A percentile compares a stretch with the other conserved stretches of the same genome.
phyloP scores from a whole-genome alignment of 495 filamentous ascomycete genomes.

The Cenococcum geophilum region DNA sequence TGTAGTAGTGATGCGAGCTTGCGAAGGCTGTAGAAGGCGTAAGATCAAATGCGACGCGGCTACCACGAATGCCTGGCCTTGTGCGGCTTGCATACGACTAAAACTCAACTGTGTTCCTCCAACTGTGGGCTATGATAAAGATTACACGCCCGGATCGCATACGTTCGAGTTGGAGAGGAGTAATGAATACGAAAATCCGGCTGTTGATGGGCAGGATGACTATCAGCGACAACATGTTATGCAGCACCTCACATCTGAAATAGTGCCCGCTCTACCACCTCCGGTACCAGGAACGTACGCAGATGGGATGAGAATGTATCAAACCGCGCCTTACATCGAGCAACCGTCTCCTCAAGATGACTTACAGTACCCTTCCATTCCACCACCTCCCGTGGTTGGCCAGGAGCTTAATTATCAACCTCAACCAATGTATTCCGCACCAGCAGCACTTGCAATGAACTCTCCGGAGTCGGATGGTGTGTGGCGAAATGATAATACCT shows the following conservation, averaged over 20 bases:
- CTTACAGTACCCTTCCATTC: constrained; percentile 47
- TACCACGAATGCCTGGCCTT: constrained; percentile 97
- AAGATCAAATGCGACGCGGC: constrained; percentile 98
- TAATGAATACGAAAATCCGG: constrained; percentile 40
- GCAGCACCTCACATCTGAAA: constrained; percentile 26
- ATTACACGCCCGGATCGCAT: constrained; percentile 44
- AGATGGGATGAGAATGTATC: constrained; percentile 32
- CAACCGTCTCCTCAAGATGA: constrained; percentile 30
- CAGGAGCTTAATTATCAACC: constrained; percentile 24
- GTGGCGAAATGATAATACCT: constrained; percentile 63
- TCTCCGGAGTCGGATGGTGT: constrained; percentile 40
- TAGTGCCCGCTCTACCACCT: constrained; percentile 30
- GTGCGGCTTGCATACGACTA: constrained; percentile 84
- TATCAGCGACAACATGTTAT: constrained; percentile 45
- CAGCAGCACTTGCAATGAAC: constrained; percentile 12
- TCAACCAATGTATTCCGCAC: constrained; percentile 28
- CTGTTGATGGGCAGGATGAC: constrained; percentile 49
- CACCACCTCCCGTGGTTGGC: constrained; percentile 31
- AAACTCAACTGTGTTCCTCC: constrained; percentile 93
- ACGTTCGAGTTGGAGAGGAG: constrained; percentile 33
- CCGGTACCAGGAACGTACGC: constrained; percentile 32
- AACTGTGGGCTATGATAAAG: constrained; percentile 78
- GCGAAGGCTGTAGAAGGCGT: constrained; percentile 86
- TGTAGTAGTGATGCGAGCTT: constrained; percentile 87
- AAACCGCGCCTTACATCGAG: constrained; percentile 35